Base-by-base conservation (phyloP, 257 asterid genomes). In the Henckelia pumila region DNA sequence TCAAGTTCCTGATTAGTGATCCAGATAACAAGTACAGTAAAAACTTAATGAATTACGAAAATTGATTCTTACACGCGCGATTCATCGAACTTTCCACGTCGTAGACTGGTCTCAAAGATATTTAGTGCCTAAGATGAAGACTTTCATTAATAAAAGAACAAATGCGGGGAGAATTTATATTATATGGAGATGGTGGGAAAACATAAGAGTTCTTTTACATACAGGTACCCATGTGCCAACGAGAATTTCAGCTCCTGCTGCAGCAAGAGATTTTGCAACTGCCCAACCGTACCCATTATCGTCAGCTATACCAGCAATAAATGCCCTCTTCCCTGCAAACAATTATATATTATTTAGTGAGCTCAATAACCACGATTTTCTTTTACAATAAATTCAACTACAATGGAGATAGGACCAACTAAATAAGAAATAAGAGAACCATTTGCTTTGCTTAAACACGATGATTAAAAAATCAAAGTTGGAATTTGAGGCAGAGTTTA, bases 161-260 rank as follows among this genome's bases (percentile, higher is more conserved):
- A 13, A 53, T 49, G 9, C 68, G 52, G 70, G n/a, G 66, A 53
- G 47, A 68, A 24, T 9, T 24, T 0, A 57, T 32, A 17, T 56
- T 11, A 58, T 56, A 67, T 0, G 25, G 2, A 71, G 6, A 63
- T n/a, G 44, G 49, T 28, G 57, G 61, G 47, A 56, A 8, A 62
- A 49, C 40, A 61, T 20, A 17, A 40, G 24, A 60, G 37, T 13
- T 73, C 21, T 9, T 75, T 60, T 63, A 91, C 98, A 2, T 86
- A 94, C 99, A 52, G 98, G 98, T 40, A 94, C 98, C 99, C 99
- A 94, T 61, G 99, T 94, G 9, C 99, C 99, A 26, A 91, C 89
- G 20, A 93, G 97, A 80, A 90, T 89, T 76, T 92, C 96, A 66
- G 98, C 96, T 71, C 98, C 98, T 1, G 98, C 97, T 68, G 97